These are phyloP conservation scores for Nicotiana tabacum DNA, from an alignment of 257 asterid genomes.

Conservation along the genomic window DNA sequence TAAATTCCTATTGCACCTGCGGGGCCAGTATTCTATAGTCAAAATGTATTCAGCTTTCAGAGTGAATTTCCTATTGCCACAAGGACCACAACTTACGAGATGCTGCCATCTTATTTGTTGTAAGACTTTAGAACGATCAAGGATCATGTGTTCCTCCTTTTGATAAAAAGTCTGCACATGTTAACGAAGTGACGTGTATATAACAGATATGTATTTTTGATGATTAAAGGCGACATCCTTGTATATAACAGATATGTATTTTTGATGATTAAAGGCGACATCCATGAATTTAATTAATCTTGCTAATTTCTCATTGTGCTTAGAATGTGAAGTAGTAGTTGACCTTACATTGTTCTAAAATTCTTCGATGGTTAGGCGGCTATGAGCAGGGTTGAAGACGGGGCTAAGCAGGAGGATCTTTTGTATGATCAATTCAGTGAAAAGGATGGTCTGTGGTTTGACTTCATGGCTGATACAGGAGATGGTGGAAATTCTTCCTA, in stretches of 20 bases:
- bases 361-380: constrained; percentile 62
- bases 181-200: not conserved
- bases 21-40: too few species aligned
- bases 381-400: constrained; percentile 86
- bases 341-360: not conserved
- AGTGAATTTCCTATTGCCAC: not conserved
- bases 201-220: not conserved
- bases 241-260: not conserved
- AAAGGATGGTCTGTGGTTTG: constrained; percentile 92
- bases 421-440: constrained; percentile 82
- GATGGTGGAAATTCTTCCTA: constrained; percentile 98
- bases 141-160: not conserved
- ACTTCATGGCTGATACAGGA: constrained; percentile 99
- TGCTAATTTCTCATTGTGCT: not conserved
- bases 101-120: not conserved
- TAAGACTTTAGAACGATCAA: not conserved
- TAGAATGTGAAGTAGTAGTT: not conserved
- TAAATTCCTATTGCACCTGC: not conserved
- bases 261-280: not conserved
- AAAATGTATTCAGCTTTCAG: not conserved
- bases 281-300: not conserved
- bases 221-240: not conserved
- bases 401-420: constrained; percentile 72
- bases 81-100: not conserved
- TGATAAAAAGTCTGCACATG: not conserved